A percentile compares a stretch with the other conserved stretches of the same genome.
Evolutionary conservation across 768 basidiomycete genomes (phyloP).

Genomic region (Nevesoporus exiguus): DNA sequence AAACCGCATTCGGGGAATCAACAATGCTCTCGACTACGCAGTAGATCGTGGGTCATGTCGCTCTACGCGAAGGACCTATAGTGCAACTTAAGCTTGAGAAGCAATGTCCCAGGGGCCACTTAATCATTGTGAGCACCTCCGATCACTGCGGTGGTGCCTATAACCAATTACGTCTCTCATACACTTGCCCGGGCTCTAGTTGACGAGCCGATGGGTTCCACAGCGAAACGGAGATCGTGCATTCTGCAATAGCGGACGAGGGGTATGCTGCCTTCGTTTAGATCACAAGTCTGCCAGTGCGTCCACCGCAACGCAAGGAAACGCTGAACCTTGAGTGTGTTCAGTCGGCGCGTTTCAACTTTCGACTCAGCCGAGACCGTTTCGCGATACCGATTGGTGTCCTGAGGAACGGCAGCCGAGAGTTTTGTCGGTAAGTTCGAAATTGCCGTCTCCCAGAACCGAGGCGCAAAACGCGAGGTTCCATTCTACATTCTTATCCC

Average conservation of each 20-base stretch:
- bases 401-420: neutral
- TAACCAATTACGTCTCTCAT: slow-evolving; percentile 4
- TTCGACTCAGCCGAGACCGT: slow-evolving; percentile 1
- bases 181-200: neutral
- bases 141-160: slow-evolving; percentile 1
- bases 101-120: neutral
- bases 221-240: slow-evolving; percentile 12
- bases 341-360: neutral
- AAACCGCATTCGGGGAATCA: neutral
- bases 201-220: slow-evolving; percentile 3
- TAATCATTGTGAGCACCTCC: neutral
- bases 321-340: neutral
- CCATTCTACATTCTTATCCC: slow-evolving; percentile 1
- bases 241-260: neutral
- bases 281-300: slow-evolving; percentile 1
- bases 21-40: no score
- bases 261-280: neutral
- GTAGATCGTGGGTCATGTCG: no score
- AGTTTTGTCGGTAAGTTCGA: neutral
- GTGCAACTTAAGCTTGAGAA: neutral
- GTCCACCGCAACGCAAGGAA: neutral
- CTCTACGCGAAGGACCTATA: no score
- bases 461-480: neutral
- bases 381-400: neutral
- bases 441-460: neutral